These are phyloP conservation scores for Barnettozyma botsteinii DNA, from an alignment of 805 yeast species.

Conservation along the genomic window DNA sequence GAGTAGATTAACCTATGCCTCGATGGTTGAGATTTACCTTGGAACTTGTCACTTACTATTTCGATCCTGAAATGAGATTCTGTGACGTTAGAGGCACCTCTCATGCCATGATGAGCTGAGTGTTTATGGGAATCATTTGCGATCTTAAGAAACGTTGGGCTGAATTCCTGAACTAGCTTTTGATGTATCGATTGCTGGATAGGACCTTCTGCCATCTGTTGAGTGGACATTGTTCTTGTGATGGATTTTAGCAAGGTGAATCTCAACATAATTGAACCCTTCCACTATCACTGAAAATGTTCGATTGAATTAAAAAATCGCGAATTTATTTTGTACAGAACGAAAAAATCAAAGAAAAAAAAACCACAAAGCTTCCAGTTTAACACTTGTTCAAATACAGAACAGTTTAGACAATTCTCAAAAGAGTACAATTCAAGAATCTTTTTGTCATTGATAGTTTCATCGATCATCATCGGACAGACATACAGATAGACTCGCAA, in stretches of 20 bases:
- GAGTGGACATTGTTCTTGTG: slow-evolving; percentile 22
- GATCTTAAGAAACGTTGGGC: slow-evolving; percentile 46
- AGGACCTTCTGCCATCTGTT: slow-evolving; percentile 19
- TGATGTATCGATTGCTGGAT: slow-evolving; percentile 18
- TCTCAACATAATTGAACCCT: too few species aligned
- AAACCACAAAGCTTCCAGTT: too few species aligned
- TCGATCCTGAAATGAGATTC: slow-evolving; percentile 83
- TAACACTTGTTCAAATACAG: too few species aligned
- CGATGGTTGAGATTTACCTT: slow-evolving; percentile 57
- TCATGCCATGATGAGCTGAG: slow-evolving; percentile 78
- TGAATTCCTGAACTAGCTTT: slow-evolving; percentile 18
- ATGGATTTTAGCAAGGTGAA: neutral
- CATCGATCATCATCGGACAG: too few species aligned
- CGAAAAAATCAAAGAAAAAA: neutral
- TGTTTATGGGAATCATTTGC: slow-evolving; percentile 85
- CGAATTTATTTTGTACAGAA: neutral
- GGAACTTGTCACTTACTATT: slow-evolving; percentile 63
- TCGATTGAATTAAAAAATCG: neutral
- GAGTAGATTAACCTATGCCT: slow-evolving; percentile 76
- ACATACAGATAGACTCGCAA: too few species aligned
- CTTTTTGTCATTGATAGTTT: too few species aligned
- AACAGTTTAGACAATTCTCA: too few species aligned
- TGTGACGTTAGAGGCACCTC: slow-evolving; percentile 59
- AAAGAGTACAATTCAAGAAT: too few species aligned
- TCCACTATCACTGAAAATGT: too few species aligned